A percentile compares a stretch with the other conserved stretches of the same genome.
Conservation (phyloP, 768 basidiomycete genomes). For the Mycena haematopus region DNA sequence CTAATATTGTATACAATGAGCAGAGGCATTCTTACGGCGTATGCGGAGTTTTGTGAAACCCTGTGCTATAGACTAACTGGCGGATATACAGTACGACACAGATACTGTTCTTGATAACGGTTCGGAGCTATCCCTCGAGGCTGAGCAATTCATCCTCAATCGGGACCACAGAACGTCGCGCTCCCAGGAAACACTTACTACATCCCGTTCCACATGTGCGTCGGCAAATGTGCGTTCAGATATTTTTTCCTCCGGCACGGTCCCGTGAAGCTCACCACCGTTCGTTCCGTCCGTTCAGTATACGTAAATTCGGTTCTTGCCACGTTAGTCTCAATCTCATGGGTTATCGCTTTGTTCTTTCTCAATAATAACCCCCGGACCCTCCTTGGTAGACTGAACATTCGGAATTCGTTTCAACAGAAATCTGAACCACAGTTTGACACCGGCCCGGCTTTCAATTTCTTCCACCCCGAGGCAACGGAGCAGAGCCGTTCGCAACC, state of each 20-base stretch:
- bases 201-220: constrained; percentile 22
- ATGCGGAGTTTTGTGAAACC: background rate
- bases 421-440: background rate
- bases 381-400: constrained; percentile 10
- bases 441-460: constrained; percentile 7
- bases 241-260: background rate
- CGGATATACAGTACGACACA: constrained; percentile 7
- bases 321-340: constrained; percentile 4
- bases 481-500: constrained; percentile 5
- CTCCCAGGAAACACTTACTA: constrained; percentile 22
- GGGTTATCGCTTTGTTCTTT: background rate
- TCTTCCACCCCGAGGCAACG: background rate
- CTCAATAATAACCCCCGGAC: background rate
- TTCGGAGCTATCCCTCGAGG: background rate
- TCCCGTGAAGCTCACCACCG: background rate
- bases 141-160: background rate
- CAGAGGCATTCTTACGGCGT: constrained; percentile 26
- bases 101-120: constrained; percentile 19
- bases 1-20: constrained; percentile 23
- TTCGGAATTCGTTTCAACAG: constrained; percentile 5
- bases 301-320: constrained; percentile 21
- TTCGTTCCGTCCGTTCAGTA: background rate
- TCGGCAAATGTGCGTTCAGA: constrained; percentile 21
- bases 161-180: constrained; percentile 19
- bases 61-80: background rate